Evolutionary conservation across 371 early-diverging fungal genomes (phyloP).

Genomic region (Mycotypha africana): DNA sequence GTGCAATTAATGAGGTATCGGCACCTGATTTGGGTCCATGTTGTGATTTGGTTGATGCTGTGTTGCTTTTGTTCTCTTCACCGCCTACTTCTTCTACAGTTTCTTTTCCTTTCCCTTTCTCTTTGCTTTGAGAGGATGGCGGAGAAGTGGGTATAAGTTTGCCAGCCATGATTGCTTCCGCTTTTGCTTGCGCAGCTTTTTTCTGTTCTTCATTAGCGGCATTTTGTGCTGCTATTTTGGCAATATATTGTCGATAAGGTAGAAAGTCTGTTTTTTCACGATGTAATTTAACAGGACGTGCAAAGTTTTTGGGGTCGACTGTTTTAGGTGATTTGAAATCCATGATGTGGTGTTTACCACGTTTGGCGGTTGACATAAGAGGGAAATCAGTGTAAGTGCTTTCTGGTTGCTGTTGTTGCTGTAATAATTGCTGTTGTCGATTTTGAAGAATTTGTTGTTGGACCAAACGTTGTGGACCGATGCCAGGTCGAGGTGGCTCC

Average conservation of each 20-base stretch:
- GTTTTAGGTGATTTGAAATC: conserved; percentile 52
- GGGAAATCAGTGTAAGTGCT: conserved; percentile 50
- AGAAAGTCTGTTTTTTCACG: conserved; percentile 47
- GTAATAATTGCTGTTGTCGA: conserved; percentile 5
- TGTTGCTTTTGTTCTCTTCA: too few species aligned
- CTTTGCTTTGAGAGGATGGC: not conserved
- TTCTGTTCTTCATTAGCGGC: conserved; percentile 14
- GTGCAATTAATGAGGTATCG: conserved; percentile 73
- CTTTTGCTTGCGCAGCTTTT: conserved; percentile 5
- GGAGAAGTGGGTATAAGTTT: not conserved
- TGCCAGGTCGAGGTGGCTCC: conserved; percentile 7
- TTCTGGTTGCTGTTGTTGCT: conserved; percentile 5
- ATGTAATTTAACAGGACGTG: conserved; percentile 66
- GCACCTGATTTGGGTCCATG: conserved; percentile 57
- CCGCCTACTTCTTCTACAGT: conserved; percentile 11
- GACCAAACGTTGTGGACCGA: conserved; percentile 6
- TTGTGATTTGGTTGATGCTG: conserved; percentile 18
- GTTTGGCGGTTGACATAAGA: conserved; percentile 47
- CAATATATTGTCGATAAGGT: conserved; percentile 22
- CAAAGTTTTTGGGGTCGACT: conserved; percentile 51
- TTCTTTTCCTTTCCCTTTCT: too few species aligned
- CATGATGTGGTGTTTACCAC: conserved; percentile 60
- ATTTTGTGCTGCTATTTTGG: conserved; percentile 15
- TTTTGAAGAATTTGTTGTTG: conserved; percentile 9
- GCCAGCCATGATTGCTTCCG: conserved; percentile 7